These are phyloP conservation scores for Diaporthe ilicicola DNA, from an alignment of 2,329 filamentous ascomycete genomes.

Conservation along the genomic window DNA sequence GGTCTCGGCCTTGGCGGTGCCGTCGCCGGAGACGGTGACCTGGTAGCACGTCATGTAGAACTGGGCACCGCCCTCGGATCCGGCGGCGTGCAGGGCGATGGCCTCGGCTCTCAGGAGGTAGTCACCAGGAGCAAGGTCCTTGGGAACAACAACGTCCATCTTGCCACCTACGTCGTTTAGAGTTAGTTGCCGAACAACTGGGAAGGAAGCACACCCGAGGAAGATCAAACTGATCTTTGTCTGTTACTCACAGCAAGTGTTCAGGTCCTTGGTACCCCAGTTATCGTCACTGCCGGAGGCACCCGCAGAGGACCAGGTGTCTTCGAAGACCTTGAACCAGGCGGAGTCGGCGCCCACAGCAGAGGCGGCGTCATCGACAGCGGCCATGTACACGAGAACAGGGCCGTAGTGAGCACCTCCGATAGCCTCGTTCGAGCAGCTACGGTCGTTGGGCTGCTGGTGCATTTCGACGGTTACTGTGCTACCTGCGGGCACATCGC, in stretches of 20 bases:
- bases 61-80: constrained; percentile 44
- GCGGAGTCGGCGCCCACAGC: constrained; percentile 42
- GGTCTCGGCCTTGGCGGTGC: constrained; percentile 41
- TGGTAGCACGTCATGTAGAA: constrained; percentile 52
- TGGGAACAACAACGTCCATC: constrained; percentile 48
- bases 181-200: neutral
- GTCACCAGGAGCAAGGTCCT: constrained; percentile 45
- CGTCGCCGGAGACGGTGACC: constrained; percentile 42
- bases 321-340: constrained; percentile 61
- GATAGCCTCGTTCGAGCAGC: constrained; percentile 55
- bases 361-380: constrained; percentile 53
- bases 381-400: constrained; percentile 57
- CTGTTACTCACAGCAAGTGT: constrained; percentile 40
- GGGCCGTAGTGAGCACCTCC: constrained; percentile 62
- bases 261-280: constrained; percentile 56
- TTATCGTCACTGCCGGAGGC: constrained; percentile 51
- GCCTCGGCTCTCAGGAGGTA: constrained; percentile 59
- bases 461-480: constrained; percentile 65
- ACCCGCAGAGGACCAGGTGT: constrained; percentile 49
- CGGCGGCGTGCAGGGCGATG: constrained; percentile 56
- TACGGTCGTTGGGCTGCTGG: constrained; percentile 51
- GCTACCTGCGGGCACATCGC: constrained; percentile 55
- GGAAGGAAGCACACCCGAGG: neutral
- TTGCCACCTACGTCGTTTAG: constrained; percentile 40
- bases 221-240: neutral